Conservation (phyloP, 179 eudicot species). For the Carnegiea gigantea region DNA sequence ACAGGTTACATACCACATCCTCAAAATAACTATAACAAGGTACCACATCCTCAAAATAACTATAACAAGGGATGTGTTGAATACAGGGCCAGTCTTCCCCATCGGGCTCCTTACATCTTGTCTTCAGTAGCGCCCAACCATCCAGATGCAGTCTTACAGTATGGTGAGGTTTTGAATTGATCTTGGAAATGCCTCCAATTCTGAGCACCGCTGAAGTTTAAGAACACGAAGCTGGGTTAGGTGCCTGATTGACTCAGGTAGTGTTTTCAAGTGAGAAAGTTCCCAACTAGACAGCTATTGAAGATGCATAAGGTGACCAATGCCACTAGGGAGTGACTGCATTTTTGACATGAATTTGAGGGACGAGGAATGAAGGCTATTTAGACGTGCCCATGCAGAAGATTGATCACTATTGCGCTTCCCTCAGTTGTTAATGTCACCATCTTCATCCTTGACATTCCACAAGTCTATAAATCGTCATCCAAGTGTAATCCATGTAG, state of each 20-base stretch:
- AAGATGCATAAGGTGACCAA: background rate
- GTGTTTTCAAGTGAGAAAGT: background rate
- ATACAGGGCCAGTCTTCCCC: too few species aligned
- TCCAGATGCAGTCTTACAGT: too few species aligned
- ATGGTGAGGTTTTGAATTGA: background rate
- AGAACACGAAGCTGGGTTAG: background rate
- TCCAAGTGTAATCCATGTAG: slow-evolving; percentile 4
- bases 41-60: too few species aligned
- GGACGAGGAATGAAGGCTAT: background rate
- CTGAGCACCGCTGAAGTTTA: background rate
- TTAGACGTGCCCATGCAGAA: background rate
- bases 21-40: too few species aligned
- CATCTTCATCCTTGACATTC: background rate
- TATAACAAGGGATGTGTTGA: too few species aligned
- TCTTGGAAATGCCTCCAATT: background rate
- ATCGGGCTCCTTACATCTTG: too few species aligned
- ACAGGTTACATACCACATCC: too few species aligned
- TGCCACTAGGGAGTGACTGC: slow-evolving; percentile 3
- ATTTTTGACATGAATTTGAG: background rate
- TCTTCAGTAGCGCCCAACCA: too few species aligned
- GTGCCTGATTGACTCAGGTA: background rate
- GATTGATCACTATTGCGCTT: background rate
- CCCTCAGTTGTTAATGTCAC: background rate
- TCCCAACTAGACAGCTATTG: background rate
- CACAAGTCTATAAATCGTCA: background rate